Base-by-base conservation (phyloP, 2,329 filamentous ascomycete genomes). In the Botryotinia narcissicola region DNA sequence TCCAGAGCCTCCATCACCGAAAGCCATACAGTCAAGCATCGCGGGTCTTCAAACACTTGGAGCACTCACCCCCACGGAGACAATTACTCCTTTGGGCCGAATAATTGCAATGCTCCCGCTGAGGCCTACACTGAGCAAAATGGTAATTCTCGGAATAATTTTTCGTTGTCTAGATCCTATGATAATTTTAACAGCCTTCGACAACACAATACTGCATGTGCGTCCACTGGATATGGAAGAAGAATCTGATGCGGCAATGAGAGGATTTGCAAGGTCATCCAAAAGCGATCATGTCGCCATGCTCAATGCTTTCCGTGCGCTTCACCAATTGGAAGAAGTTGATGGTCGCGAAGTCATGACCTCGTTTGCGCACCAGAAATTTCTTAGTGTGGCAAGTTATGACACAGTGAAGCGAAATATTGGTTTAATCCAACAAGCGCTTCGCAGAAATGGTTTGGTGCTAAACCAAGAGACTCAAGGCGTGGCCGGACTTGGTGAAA, bases 101-200 rank as follows among this genome's bases (percentile, higher is more conserved):
- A 94, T 98, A 82, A 86, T 98, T 25, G 91, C 94, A 40, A 92
- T 95, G 88, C 92, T 99, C 63, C 96, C 96, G 0, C 92, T 95
- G 1, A 94, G 98, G 79, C 86, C 98, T 59, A 89, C 94, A 40
- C 95, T 94, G 81, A 93, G 93, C 64, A 98, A 98, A 83, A 87
- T 99, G 63, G 92, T 98, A 86, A 92, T 99, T 5, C 97, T 96
- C 79, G 96, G 95, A 14, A 92, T 93, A 22, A 94, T 96, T 62
- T 98, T 98, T 78, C 92, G 93, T 60, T 98, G 95, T 79, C 87
- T 98, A 18, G 94, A 97, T 78, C 90, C 95, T 70, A 93, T 92
- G 77, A 86, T 98, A 73, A 94, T 92, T 6, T 93, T 98, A 73
- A 93, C 95, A 1, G 91, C 94, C 18, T 95, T 97, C 48, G 86